Evolutionary conservation across 768 basidiomycete species (phyloP), one percentile per base, ranked within the genome.

Genomic region (Mycena rosella): DNA sequence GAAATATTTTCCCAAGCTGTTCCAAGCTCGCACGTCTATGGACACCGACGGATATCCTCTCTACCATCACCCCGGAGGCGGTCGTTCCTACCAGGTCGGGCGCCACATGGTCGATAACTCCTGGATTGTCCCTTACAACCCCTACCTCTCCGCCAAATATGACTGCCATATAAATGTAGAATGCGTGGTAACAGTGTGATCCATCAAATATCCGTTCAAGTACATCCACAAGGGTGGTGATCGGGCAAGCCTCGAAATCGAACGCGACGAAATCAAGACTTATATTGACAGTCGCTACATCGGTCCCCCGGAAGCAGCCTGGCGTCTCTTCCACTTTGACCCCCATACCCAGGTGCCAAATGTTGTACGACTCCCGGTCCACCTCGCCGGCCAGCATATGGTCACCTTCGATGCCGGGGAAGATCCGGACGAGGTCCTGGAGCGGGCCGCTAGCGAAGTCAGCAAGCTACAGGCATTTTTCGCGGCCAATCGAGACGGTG

Each of bases 121-220:
- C 0, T 68, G 76, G 74, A 76, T 84, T 14, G 78, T 83, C 7
- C 78, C 80, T 1, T 82, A 83, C 67, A 69, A 62, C 26, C 79
- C 78, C 3, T 74, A 74, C 14, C 74, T 84, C 0, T 65, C 73
- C 24, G 72, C 70, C 0, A 62, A 74, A 34, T 83, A 77, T 58
- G 32, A 77, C 45, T 82, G 81, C 59, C 81, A 84, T 48, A 82
- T 83, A 56, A 85, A 84, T 68, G 69, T 82, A 2, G 82, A 84
- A 53, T 56, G 75, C 72, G 75, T 71, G 0, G 76, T 40, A 77
- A 83, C 63, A 49, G 71, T 32, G 68, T 74, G 5, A 7, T 58
- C 65, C 3, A 44, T 84, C 5, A 38, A 51, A 24, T 81, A 75
- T 62, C 52, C 73, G 22, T 63, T 70, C 45, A 59, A 59, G 20